Evolutionary conservation across 164 flowering plant species (phyloP).

Genomic region (Warburgia ugandensis): DNA sequence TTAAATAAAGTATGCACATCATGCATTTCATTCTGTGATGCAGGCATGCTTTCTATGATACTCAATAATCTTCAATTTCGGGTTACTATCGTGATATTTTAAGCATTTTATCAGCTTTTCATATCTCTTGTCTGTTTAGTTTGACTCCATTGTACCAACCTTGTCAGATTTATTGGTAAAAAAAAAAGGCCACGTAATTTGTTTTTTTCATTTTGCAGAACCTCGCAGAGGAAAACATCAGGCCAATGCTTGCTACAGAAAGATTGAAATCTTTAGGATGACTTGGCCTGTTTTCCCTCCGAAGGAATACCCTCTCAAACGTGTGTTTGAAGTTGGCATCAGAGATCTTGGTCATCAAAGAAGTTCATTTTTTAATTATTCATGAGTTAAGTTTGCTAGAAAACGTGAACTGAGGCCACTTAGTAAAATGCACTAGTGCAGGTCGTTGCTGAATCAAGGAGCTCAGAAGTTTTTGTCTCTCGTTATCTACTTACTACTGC

Average conservation of each 20-base stretch:
- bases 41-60: no score
- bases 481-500: conserved; percentile 88
- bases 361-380: neutral
- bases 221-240: conserved; percentile 65
- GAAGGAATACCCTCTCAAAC: conserved; percentile 76
- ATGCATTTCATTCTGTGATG: no score
- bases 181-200: no score
- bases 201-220: conserved; percentile 35
- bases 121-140: no score
- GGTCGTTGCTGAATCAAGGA: conserved; percentile 98
- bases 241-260: conserved; percentile 87
- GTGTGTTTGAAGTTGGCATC: conserved; percentile 78
- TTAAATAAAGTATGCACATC: no score
- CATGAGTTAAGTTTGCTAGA: neutral
- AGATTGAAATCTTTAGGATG: conserved; percentile 91
- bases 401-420: conserved; percentile 8
- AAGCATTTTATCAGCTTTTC: no score
- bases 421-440: conserved; percentile 17
- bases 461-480: conserved; percentile 97
- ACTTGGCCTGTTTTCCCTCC: conserved; percentile 83
- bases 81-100: no score
- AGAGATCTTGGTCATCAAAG: neutral
- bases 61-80: no score
- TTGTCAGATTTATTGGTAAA: no score
- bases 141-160: no score